These are phyloP conservation scores for Pisolithus sp. DNA, from an alignment of 768 basidiomycete genomes.

Conservation along the genomic window DNA sequence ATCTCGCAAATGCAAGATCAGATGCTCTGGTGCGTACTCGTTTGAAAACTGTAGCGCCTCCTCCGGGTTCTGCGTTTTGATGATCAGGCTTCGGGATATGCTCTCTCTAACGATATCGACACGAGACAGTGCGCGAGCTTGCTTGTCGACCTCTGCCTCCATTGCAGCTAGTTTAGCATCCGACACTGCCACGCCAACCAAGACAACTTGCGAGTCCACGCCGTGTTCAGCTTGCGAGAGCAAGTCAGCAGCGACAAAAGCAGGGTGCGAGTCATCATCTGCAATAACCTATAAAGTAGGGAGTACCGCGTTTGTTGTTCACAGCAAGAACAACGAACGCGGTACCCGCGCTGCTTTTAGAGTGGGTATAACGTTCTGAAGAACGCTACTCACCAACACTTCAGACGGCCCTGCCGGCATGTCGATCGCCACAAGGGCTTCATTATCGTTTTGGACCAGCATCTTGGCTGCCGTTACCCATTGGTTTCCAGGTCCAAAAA, in stretches of 20 bases:
- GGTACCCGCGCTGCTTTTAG: slow-evolving; percentile 57
- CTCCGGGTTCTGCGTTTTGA: slow-evolving; percentile 56
- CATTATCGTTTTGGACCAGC: slow-evolving; percentile 97
- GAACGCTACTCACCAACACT: slow-evolving; percentile 61
- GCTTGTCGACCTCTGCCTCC: slow-evolving; percentile 78
- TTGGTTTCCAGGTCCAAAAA: slow-evolving; percentile 98
- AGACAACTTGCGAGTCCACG: slow-evolving; percentile 94
- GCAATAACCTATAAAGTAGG: slow-evolving; percentile 71
- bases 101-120: slow-evolving; percentile 89
- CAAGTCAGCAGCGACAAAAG: slow-evolving; percentile 93
- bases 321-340: slow-evolving; percentile 33
- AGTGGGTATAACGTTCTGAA: slow-evolving; percentile 60
- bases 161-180: slow-evolving; percentile 59
- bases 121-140: slow-evolving; percentile 80
- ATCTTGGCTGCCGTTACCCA: slow-evolving; percentile 99
- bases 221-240: slow-evolving; percentile 98
- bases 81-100: slow-evolving; percentile 85
- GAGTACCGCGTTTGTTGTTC: slow-evolving; percentile 25
- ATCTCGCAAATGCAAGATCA: slow-evolving; percentile 82
- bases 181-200: slow-evolving; percentile 73
- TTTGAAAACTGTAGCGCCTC: slow-evolving; percentile 89
- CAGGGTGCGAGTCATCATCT: slow-evolving; percentile 77
- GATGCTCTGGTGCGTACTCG: slow-evolving; percentile 96
- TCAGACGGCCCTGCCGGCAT: slow-evolving; percentile 99
- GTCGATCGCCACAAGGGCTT: slow-evolving; percentile 93